phyloP scores from a whole-genome alignment of 129 eudicot species.

The Ambrosia trifida region DNA sequence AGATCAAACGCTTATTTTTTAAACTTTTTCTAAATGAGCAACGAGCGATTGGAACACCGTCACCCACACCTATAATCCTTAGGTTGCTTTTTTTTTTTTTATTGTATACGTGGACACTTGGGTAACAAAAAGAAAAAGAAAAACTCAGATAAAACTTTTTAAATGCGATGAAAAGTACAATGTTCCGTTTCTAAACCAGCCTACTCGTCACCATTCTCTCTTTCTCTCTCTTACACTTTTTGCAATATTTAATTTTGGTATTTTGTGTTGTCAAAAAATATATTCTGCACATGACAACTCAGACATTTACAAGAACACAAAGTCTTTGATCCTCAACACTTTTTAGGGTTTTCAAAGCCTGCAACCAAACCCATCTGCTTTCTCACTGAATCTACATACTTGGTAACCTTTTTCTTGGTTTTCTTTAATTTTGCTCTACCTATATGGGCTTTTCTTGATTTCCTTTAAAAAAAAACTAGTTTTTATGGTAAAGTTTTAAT shows the following conservation, averaged over 20 bases:
- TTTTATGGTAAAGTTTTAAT: slow-evolving; percentile 10
- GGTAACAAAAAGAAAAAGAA: no score
- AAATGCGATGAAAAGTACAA: slow-evolving; percentile 53
- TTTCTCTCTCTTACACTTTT: slow-evolving; percentile 37
- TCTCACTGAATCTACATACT: slow-evolving; percentile 2
- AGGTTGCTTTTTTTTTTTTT: no score
- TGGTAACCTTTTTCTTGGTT: slow-evolving; percentile 35
- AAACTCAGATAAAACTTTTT: slow-evolving; percentile 13
- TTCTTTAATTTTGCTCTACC: slow-evolving; percentile 28
- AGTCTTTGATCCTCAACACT: slow-evolving; percentile 7
- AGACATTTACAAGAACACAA: slow-evolving; percentile 27
- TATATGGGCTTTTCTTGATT: slow-evolving; percentile 18
- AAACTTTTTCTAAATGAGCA: no score
- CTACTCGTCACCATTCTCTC: neutral
- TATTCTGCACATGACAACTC: slow-evolving; percentile 19
- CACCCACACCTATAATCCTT: no score
- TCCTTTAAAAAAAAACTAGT: slow-evolving; percentile 5
- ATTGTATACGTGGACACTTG: no score
- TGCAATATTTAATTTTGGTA: slow-evolving; percentile 25
- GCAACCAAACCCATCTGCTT: slow-evolving; percentile 14
- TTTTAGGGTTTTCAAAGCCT: slow-evolving; percentile 28
- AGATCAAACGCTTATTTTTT: no score
- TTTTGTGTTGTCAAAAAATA: slow-evolving; percentile 20
- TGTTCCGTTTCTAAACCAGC: slow-evolving; percentile 53
- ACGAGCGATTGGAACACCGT: no score